Evolutionary conservation across 345 rosid species (phyloP), one percentile per base, ranked within the genome.

Genomic region (Litchi chinensis): DNA sequence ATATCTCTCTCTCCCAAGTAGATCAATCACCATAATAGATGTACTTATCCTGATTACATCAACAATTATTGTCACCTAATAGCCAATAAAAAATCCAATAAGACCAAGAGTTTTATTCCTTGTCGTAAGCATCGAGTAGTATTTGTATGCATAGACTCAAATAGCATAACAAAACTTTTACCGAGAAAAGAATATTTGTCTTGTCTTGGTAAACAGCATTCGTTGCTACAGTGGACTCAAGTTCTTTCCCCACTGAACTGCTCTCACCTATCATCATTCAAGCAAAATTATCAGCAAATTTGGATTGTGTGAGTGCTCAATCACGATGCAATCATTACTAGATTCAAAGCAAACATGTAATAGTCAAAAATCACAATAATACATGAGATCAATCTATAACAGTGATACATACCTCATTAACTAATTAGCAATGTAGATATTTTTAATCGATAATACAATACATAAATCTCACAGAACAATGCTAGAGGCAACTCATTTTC

Each of bases 131-230:
- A 75, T 59, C 32, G 44, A 5, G n/a, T 65, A 19, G 39, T 54
- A 59, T 56, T 65, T 67, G 32, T 60, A 65, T 62, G 48, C 56
- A 80, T 71, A 75, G 71, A 21, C 68, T 74, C 77, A 73, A 83
- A 76, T 75, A 54, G 80, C 41, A 67, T 10, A 40, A 66, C 63
- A 26, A 68, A 82, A 70, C 10, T 78, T 80, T 80, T 90, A 96
- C 99, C 89, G 99, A 96, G 84, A 96, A 96, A 69, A 96, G 95
- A 79, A 91, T 90, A 84, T 96, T 96, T 73, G 94, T 96, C 91
- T 96, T 96, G 92, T 96, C 99, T 84, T 96, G 99, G 90, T 94
- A 96, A 28, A 96, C 99, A 77, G 98, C 99, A 88, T 96, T 93
- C 70, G 93, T 86, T 74, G 98, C 86, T 68, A 86, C 75, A 24